Percentiles rank a stretch among this genome's conserved stretches.
phyloP scores from a whole-genome alignment of 768 basidiomycete species.

The Porphyrellus cyaneotinctus region DNA sequence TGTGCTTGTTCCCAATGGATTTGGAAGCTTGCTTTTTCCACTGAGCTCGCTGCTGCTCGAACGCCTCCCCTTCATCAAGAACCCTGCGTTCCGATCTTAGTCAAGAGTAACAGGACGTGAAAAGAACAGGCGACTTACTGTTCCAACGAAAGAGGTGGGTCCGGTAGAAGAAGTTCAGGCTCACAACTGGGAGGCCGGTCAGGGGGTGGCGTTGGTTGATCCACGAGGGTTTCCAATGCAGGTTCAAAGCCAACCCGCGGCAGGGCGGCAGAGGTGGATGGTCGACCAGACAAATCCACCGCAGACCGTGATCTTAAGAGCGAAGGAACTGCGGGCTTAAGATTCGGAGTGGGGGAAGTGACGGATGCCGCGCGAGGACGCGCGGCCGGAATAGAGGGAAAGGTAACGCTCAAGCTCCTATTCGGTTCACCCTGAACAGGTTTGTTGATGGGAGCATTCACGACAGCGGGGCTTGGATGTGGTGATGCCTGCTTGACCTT shows the following conservation, averaged over 20 bases:
- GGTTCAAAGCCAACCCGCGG: constrained; percentile 12
- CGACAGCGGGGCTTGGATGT: constrained; percentile 21
- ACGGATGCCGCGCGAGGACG: constrained; percentile 25
- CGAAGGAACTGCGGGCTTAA: neutral
- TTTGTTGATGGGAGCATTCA: constrained; percentile 49
- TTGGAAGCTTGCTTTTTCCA: constrained; percentile 63
- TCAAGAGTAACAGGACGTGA: neutral
- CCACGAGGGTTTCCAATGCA: constrained; percentile 17
- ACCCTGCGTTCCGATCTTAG: constrained; percentile 42
- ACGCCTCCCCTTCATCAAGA: constrained; percentile 55
- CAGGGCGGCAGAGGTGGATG: constrained; percentile 3
- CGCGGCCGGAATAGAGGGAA: constrained; percentile 3
- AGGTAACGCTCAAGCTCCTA: neutral
- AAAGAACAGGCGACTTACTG: constrained; percentile 30
- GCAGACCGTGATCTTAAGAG: constrained; percentile 23
- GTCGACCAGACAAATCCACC: constrained; percentile 14
- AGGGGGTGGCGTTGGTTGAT: constrained; percentile 8
- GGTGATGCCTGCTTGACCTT: constrained; percentile 43
- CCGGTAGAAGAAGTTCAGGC: constrained; percentile 56
- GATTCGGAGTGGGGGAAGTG: neutral
- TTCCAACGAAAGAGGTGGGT: constrained; percentile 54
- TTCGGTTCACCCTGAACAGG: constrained; percentile 30
- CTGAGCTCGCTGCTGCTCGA: constrained; percentile 58
- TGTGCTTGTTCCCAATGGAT: constrained; percentile 63
- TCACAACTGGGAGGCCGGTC: constrained; percentile 4